A percentile compares a stretch with the other conserved stretches of the same genome.
Evolutionary conservation across 768 basidiomycete genomes (phyloP).

Genomic region (Auricularia sp.): DNA sequence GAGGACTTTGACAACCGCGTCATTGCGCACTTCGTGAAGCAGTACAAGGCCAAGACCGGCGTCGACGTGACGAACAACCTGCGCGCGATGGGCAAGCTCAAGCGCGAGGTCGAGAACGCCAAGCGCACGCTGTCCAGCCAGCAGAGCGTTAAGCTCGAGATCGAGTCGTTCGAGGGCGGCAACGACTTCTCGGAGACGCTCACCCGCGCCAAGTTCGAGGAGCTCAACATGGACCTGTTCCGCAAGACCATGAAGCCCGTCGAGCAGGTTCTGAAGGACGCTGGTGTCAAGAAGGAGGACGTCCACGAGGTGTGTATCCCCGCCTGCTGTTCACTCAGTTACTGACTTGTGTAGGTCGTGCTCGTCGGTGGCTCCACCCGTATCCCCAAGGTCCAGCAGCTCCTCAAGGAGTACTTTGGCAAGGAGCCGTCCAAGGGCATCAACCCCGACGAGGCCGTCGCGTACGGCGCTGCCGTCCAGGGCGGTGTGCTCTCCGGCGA

Average conservation of each 20-base stretch:
- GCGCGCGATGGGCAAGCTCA: constrained; percentile 81
- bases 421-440: constrained; percentile 98
- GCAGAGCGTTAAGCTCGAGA: constrained; percentile 85
- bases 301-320: constrained; percentile 61
- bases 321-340: neutral
- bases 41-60: constrained; percentile 87
- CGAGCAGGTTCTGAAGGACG: constrained; percentile 97
- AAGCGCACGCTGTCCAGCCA: constrained; percentile 90
- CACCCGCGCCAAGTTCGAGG: constrained; percentile 97
- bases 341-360: constrained; percentile 42
- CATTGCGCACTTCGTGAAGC: constrained; percentile 81
- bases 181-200: constrained; percentile 97
- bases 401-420: constrained; percentile 96
- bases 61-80: constrained; percentile 73
- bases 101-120: constrained; percentile 77
- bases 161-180: constrained; percentile 91
- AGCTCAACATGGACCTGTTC: constrained; percentile 98
- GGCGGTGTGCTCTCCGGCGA: constrained; percentile 96
- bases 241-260: constrained; percentile 99
- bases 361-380: constrained; percentile 97
- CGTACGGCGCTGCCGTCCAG: constrained; percentile 97
- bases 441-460: constrained; percentile 99
- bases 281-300: constrained; percentile 96
- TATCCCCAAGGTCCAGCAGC: constrained; percentile 98
- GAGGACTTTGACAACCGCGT: constrained; percentile 95